phyloP scores from a whole-genome alignment of 441 rosid genomes.

The Adansonia grandidieri region DNA sequence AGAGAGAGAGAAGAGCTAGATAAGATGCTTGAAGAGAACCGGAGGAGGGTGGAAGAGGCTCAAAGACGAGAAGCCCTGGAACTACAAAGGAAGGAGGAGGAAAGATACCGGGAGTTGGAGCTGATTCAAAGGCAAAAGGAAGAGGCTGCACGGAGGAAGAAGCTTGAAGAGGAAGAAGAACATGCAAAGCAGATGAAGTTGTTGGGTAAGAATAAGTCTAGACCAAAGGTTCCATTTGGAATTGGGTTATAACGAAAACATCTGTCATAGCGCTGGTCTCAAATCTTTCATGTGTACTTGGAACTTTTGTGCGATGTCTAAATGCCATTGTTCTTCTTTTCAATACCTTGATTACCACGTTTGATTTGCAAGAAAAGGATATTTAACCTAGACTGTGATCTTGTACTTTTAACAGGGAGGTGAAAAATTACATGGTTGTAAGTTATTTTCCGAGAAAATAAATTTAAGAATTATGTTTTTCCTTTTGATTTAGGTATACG shows the following conservation, averaged over 20 bases:
- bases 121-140: slow-evolving; percentile 57
- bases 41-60: slow-evolving; percentile 55
- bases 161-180: slow-evolving; percentile 57
- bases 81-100: slow-evolving; percentile 56
- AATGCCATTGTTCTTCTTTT: background rate
- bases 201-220: slow-evolving; percentile 46
- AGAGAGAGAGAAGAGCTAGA: slow-evolving; percentile 60
- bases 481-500: background rate
- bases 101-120: slow-evolving; percentile 52
- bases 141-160: slow-evolving; percentile 53
- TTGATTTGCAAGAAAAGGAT: background rate
- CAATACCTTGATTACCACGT: background rate
- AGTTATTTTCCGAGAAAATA: background rate
- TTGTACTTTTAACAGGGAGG: background rate
- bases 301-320: background rate
- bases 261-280: background rate
- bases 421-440: background rate
- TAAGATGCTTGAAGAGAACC: slow-evolving; percentile 58
- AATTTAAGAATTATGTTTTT: background rate
- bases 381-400: background rate
- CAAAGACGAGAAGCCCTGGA: slow-evolving; percentile 57
- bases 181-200: slow-evolving; percentile 43
- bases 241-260: background rate
- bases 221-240: slow-evolving; percentile 40
- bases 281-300: background rate